Percentiles rank a stretch among this genome's conserved stretches.
Evolutionary conservation across 169 alveolate species (phyloP).

Genomic region (Eimeria nieschulzi): DNA sequence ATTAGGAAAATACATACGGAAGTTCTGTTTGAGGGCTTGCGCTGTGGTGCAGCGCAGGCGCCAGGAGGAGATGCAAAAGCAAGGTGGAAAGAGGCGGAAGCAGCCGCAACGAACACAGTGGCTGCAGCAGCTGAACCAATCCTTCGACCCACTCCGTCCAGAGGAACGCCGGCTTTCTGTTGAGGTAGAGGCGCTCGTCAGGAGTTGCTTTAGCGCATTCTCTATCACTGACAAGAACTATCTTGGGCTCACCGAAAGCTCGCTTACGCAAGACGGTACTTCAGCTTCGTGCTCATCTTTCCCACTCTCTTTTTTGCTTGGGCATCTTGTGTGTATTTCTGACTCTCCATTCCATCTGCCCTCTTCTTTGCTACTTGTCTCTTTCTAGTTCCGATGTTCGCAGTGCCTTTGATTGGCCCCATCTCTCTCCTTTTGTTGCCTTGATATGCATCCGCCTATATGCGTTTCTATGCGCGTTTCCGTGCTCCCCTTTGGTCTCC

Average conservation of each 20-base stretch:
- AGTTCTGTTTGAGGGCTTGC: background rate
- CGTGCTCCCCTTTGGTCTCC: background rate
- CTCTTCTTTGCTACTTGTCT: background rate
- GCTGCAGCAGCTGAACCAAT: constrained; percentile 69
- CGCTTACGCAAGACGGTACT: constrained; percentile 32
- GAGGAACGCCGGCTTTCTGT: constrained; percentile 72
- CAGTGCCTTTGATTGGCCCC: too few relatives aligned
- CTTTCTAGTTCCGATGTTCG: background rate
- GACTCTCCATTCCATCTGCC: background rate
- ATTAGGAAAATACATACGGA: too few relatives aligned
- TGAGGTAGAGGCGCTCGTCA: constrained; percentile 76
- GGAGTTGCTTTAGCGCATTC: constrained; percentile 82
- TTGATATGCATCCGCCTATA: too few relatives aligned
- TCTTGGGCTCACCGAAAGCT: constrained; percentile 76
- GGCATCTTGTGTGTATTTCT: too few relatives aligned
- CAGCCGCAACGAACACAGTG: constrained; percentile 21
- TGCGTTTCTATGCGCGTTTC: too few relatives aligned
- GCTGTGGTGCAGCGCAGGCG: constrained; percentile 4
- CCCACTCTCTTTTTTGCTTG: too few relatives aligned
- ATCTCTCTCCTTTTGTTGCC: too few relatives aligned
- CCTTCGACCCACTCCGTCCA: constrained; percentile 11
- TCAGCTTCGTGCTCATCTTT: too few relatives aligned
- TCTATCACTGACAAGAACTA: constrained; percentile 86
- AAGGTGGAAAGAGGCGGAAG: background rate
- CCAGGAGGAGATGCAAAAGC: background rate